Evolutionary conservation across 352 stramenopile species (phyloP).

Genomic region (Phytophthora sojae): DNA sequence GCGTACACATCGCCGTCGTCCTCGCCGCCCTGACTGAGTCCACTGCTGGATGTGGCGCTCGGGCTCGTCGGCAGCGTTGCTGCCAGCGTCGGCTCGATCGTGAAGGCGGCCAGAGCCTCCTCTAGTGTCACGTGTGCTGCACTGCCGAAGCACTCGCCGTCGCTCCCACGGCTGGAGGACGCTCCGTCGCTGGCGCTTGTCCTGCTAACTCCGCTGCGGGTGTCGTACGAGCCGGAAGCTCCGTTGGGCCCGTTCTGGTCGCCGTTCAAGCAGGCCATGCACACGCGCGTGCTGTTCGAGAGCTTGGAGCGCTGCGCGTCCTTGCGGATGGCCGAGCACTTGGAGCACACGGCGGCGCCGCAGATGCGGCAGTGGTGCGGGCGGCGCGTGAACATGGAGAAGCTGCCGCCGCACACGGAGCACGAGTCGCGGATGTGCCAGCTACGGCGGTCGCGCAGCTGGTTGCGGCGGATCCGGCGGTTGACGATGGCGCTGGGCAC

Average conservation of each 20-base stretch:
- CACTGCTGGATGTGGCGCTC: slow-evolving; percentile 48
- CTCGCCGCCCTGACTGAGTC: slow-evolving; percentile 35
- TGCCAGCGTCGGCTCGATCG: slow-evolving; percentile 48
- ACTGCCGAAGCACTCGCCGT: slow-evolving; percentile 45
- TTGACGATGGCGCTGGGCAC: slow-evolving; percentile 79
- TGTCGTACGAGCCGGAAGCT: slow-evolving; percentile 39
- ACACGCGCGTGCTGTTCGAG: slow-evolving; percentile 59
- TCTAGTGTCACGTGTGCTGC: slow-evolving; percentile 47
- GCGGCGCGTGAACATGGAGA: slow-evolving; percentile 74
- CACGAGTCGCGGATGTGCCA: slow-evolving; percentile 70
- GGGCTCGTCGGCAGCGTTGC: slow-evolving; percentile 33
- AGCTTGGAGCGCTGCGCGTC: slow-evolving; percentile 49
- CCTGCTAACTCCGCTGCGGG: slow-evolving; percentile 25
- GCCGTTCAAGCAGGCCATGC: slow-evolving; percentile 76
- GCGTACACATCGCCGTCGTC: slow-evolving; percentile 69
- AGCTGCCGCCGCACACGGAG: slow-evolving; percentile 67
- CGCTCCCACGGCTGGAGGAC: slow-evolving; percentile 38
- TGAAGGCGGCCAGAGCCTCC: slow-evolving; percentile 45
- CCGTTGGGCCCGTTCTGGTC: slow-evolving; percentile 48
- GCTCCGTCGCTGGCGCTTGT: slow-evolving; percentile 36
- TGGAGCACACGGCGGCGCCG: slow-evolving; percentile 75
- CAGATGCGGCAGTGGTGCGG: slow-evolving; percentile 85
- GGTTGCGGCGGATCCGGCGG: slow-evolving; percentile 69
- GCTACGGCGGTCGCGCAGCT: slow-evolving; percentile 62
- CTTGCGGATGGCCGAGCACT: slow-evolving; percentile 71